These are phyloP conservation scores for Sporothrix schenckii DNA, from an alignment of 2,329 filamentous ascomycete species.

Conservation along the genomic window DNA sequence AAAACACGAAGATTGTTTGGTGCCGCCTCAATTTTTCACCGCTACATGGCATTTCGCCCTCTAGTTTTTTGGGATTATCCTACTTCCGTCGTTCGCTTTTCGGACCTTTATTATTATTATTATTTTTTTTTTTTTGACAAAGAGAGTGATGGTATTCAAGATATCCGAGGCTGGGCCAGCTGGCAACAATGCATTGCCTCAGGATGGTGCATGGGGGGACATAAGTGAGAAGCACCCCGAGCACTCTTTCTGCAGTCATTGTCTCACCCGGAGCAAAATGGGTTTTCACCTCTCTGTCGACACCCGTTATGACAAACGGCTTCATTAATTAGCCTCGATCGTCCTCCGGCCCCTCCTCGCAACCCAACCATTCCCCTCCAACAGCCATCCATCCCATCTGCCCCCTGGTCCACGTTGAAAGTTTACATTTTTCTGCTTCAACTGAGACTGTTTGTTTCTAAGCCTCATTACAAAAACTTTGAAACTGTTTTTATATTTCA, in stretches of 20 bases:
- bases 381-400: conserved; percentile 13
- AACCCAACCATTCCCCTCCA: conserved; percentile 7
- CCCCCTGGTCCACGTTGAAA: conserved; percentile 12
- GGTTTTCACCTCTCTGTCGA: conserved; percentile 3
- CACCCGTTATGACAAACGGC: conserved; percentile 28
- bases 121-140: background rate
- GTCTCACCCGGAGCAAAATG: background rate
- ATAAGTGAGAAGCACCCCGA: background rate
- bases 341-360: conserved; percentile 19
- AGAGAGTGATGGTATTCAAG: background rate
- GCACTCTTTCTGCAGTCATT: background rate
- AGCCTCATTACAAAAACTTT: background rate
- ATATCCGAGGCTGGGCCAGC: background rate
- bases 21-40: conserved; percentile 18
- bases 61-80: background rate
- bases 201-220: background rate
- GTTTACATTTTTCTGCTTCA: conserved; percentile 1
- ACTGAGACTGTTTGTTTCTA: background rate
- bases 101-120: background rate
- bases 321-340: conserved; percentile 21
- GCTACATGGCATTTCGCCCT: conserved; percentile 16
- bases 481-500: background rate
- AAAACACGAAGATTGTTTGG: background rate
- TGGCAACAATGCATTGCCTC: background rate
- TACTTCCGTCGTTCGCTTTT: background rate